Conservation (phyloP, 2,329 filamentous ascomycete genomes). For the Tolypocladium endophyticum region DNA sequence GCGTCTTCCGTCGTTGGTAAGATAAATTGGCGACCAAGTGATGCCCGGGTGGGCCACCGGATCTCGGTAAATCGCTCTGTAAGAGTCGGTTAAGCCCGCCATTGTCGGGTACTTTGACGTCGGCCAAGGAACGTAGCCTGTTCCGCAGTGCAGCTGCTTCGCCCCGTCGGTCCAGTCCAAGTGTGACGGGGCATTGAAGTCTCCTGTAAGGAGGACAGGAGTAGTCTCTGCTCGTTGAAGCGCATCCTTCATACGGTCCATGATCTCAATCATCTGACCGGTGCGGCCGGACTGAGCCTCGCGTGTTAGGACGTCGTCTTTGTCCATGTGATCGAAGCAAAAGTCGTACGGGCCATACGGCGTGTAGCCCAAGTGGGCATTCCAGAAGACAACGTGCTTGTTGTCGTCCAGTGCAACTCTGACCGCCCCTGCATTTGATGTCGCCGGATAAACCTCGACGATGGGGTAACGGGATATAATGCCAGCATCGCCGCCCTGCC, state of each 20-base stretch:
- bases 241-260: conserved; percentile 17
- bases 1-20: conserved; percentile 15
- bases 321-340: conserved; percentile 22
- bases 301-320: conserved; percentile 17
- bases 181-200: conserved; percentile 31
- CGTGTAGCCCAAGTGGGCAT: conserved; percentile 22
- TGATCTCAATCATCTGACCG: conserved; percentile 20
- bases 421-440: conserved; percentile 18
- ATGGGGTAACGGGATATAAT: conserved; percentile 28
- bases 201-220: conserved; percentile 24
- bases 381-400: conserved; percentile 21
- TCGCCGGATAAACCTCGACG: conserved; percentile 11
- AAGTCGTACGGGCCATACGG: conserved; percentile 31
- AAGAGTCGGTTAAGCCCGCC: conserved; percentile 24
- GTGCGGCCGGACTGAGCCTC: conserved; percentile 25
- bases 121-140: conserved; percentile 21
- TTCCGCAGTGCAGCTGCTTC: conserved; percentile 22
- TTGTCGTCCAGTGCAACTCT: conserved; percentile 21
- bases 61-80: conserved; percentile 21
- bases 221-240: conserved; percentile 15
- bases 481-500: conserved; percentile 19
- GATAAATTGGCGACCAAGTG: conserved; percentile 27
- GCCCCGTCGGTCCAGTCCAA: conserved; percentile 23
- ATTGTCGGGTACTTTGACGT: conserved; percentile 20
- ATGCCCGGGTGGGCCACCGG: conserved; percentile 17